Evolutionary conservation across 495 filamentous ascomycete genomes (phyloP).

Genomic region (Amphirosellinia nigrospora): DNA sequence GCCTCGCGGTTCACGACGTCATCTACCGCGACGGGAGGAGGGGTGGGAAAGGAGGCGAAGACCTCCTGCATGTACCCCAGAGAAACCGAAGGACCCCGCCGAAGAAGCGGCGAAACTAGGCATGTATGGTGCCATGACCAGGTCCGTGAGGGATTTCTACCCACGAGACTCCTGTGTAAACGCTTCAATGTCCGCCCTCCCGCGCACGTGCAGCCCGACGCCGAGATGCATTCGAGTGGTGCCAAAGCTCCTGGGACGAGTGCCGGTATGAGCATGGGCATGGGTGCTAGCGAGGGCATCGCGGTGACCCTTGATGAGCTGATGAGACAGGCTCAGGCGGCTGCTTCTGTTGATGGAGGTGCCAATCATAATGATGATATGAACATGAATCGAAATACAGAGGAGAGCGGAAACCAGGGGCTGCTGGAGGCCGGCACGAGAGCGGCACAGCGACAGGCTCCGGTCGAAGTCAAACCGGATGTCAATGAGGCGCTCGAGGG

Average conservation of each 20-base stretch:
- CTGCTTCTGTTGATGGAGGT: background rate
- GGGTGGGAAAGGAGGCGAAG: constrained; percentile 39
- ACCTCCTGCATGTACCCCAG: constrained; percentile 61
- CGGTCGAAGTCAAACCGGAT: constrained; percentile 68
- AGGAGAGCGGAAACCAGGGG: background rate
- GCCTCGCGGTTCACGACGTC: constrained; percentile 89
- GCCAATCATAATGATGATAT: background rate
- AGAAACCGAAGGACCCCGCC: constrained; percentile 77
- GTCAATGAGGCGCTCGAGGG: constrained; percentile 87
- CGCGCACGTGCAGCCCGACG: constrained; percentile 69
- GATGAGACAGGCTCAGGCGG: constrained; percentile 50
- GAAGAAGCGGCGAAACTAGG: constrained; percentile 87
- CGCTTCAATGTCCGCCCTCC: constrained; percentile 86
- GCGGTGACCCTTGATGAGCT: constrained; percentile 61
- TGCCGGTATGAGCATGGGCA: constrained; percentile 4
- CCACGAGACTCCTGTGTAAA: constrained; percentile 90
- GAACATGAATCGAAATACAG: background rate
- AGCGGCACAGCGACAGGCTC: constrained; percentile 23
- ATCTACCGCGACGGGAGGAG: constrained; percentile 53
- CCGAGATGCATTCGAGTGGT: constrained; percentile 43
- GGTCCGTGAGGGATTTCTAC: constrained; percentile 73
- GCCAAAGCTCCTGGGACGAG: constrained; percentile 28
- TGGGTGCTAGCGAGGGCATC: constrained; percentile 45
- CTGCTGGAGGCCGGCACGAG: background rate
- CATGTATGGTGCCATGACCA: constrained; percentile 91